Conservation (phyloP, 73 alveolate species). For the Tetrahymena elliotti region DNA sequence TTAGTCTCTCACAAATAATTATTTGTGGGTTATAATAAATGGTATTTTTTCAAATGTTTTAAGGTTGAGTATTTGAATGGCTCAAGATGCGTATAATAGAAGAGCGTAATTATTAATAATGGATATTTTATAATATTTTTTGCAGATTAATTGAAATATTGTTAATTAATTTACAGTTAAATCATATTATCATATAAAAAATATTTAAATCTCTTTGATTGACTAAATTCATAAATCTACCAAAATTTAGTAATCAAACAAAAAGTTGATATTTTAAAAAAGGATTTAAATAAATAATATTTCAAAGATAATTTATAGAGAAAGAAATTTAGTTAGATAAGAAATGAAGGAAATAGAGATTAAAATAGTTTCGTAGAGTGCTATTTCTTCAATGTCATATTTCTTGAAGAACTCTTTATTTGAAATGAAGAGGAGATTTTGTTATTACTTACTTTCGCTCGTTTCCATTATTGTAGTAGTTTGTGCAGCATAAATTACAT, state of each 20-base stretch:
- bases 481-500: slow-evolving; percentile 54
- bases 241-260: neutral
- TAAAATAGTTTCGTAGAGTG: neutral
- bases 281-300: neutral
- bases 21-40: too few relatives aligned
- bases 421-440: slow-evolving; percentile 63
- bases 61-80: too few relatives aligned
- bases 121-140: too few relatives aligned
- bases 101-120: too few relatives aligned
- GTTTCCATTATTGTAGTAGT: slow-evolving; percentile 62
- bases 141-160: too few relatives aligned
- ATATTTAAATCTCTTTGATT: too few relatives aligned
- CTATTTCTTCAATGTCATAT: neutral
- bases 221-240: neutral
- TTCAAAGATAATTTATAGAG: neutral
- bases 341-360: neutral
- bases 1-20: too few relatives aligned
- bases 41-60: too few relatives aligned
- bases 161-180: neutral
- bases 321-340: neutral
- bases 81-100: too few relatives aligned
- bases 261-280: neutral
- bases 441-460: slow-evolving; percentile 67
- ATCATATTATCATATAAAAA: neutral
- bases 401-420: neutral